Evolutionary conservation across 352 stramenopile genomes (phyloP), one percentile per base, ranked within the genome.

Genomic region (Elongisporangium undulatum): DNA sequence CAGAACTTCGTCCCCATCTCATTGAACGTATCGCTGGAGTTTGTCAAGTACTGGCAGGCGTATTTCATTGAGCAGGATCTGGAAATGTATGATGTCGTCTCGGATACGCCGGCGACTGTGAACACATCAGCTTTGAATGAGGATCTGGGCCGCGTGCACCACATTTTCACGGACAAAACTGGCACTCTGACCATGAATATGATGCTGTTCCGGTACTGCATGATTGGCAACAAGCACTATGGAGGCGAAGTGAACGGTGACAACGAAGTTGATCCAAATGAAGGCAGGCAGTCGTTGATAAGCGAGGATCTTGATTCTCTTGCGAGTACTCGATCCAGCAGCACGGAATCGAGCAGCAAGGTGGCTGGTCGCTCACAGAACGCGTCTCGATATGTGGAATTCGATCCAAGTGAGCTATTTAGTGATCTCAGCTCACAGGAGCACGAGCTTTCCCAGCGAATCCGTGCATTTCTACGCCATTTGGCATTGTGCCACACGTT

Each of bases 1-100:
- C 96, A 93, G 73, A 97, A 99, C 64, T 98, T 99, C 70, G 91
- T 99, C 17, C 97, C 97, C 20, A 93, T 99, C 24, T 99, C 92
- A 61, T 76, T 99, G n/a, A 99, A 99, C 68, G 96, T 99, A 6
- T 98, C 96, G 20, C 77, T 99, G 21, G 94, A 98, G 71, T 92
- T 99, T 26, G 90, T 98, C 50, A 98, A 97, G 62, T 97, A 98
- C 59, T 95, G 87, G 73, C 94, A 98, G 72, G 89, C 94, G 49
- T 91, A 97, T 51, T 98, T 98, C 66, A 95, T 99, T 49, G 84
- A 97, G 52, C 89, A 91, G 59, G 85, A 97, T 52, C 56, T 96
- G 15, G 75, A 93, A 23, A 97, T 97, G 87, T 97, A 97, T 58
- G 87, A 99, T 62, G 77, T 82, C 39, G 70, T 79, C 38, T 96